Base-by-base conservation (phyloP, 305 asterid species). In the Caryopteris hybrid region DNA sequence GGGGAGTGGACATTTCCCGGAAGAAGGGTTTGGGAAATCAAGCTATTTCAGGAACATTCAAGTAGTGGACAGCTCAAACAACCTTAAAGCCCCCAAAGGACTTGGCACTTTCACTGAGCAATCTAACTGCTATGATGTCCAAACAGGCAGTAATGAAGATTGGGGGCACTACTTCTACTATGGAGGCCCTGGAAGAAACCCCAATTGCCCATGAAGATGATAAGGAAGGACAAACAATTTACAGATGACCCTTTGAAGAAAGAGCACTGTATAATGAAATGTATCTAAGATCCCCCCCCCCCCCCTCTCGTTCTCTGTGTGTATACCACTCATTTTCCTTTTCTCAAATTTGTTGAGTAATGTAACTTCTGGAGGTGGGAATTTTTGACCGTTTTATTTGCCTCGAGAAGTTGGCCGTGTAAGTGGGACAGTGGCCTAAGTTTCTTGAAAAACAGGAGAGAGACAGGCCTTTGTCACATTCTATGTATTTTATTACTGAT, bases 151-250 rank as follows among this genome's bases (percentile, higher is more conserved):
- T 34, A 87, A 85, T 61, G 77, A 70, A 8, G 86, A 84, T 70
- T 87, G 94, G 94, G 94, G 91, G 12, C 81, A 76, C 50, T 81
- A 79, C 74, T 87, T 87, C 72, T 87, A 85, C 81, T 87, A 83
- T 71, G 95, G 91, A 46, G 94, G 94, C 61, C 94, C 94, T 16
- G 91, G 94, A 12, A 76, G 74, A 39, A 81, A 80, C 77, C 75
- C 84, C 7, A 85, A 85, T 68, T 85, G 91, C 83, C 79, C 72
- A 11, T 78, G 72, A 77, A n/a, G n/a, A 47, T 10, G n/a, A n/a
- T n/a, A n/a, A n/a, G n/a, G n/a, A n/a, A n/a, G 13, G 6, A 17
- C 34, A 41, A 56, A 31, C 11, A 43, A 48, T 36, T 50, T 41
- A 8, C 66, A 42, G 50, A 66, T 50, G 66, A 43, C 68, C 65